Evolutionary conservation across 2,329 filamentous ascomycete species (phyloP).

Genomic region (Bipolaris cookei): DNA sequence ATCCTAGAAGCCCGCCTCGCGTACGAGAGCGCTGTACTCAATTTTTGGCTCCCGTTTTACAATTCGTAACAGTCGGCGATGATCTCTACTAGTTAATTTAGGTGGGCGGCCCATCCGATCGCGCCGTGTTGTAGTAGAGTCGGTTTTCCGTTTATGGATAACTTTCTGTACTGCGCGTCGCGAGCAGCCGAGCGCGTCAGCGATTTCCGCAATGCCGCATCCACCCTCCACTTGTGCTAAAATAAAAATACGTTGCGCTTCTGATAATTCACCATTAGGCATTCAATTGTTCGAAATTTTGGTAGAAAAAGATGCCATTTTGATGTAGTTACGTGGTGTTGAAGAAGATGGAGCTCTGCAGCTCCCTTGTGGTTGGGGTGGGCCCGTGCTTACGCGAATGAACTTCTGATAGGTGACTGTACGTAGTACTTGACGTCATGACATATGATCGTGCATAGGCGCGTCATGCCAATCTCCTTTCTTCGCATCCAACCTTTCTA

Average conservation of each 20-base stretch:
- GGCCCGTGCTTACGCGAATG: background rate
- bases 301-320: background rate
- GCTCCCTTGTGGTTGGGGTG: no score
- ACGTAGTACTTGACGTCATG: slow-evolving; percentile 12
- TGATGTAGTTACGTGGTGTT: background rate
- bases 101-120: background rate
- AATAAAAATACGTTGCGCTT: background rate
- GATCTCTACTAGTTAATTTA: background rate
- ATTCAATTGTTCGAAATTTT: slow-evolving; percentile 1
- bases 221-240: background rate
- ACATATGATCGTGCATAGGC: slow-evolving; percentile 3
- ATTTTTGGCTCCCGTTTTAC: background rate
- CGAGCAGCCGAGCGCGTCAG: background rate
- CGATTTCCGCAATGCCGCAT: background rate
- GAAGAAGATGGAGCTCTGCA: background rate
- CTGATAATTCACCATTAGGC: background rate
- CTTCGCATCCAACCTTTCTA: slow-evolving; percentile 4
- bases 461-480: slow-evolving; percentile 7
- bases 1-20: background rate
- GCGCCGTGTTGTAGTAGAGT: background rate
- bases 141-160: background rate
- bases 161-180: background rate
- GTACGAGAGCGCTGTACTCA: background rate
- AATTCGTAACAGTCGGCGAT: background rate
- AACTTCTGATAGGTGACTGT: background rate